A percentile compares a stretch with the other conserved stretches of the same genome.
These are phyloP conservation scores for Heimioporus sp. DNA, from an alignment of 768 basidiomycete species.

Conservation along the genomic window DNA sequence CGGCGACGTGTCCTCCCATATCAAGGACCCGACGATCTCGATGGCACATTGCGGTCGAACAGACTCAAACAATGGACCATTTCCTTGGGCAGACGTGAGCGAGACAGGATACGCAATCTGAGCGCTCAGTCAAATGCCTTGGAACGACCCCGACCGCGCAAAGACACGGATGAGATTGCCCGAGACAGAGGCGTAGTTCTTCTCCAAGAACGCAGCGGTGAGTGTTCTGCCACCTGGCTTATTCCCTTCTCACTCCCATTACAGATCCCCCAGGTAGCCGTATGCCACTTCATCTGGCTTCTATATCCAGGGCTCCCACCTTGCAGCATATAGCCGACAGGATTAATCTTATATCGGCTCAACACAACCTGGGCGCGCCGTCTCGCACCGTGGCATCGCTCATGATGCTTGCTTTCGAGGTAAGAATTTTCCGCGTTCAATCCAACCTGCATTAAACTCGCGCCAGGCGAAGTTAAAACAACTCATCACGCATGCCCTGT, in stretches of 20 bases:
- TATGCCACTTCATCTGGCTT: slow-evolving; percentile 68
- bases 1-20: slow-evolving; percentile 67
- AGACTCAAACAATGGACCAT: slow-evolving; percentile 76
- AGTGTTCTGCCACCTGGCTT: neutral
- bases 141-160: slow-evolving; percentile 45
- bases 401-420: slow-evolving; percentile 78
- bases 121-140: slow-evolving; percentile 43
- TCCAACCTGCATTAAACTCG: neutral
- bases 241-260: neutral
- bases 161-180: slow-evolving; percentile 63
- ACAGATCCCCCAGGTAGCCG: slow-evolving; percentile 71
- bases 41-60: slow-evolving; percentile 54
- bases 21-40: slow-evolving; percentile 63
- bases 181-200: slow-evolving; percentile 67
- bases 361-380: slow-evolving; percentile 65
- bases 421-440: slow-evolving; percentile 26
- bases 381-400: slow-evolving; percentile 62
- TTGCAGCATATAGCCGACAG: slow-evolving; percentile 76
- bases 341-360: slow-evolving; percentile 78
- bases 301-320: slow-evolving; percentile 69
- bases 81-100: slow-evolving; percentile 68
- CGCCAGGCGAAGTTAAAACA: slow-evolving; percentile 78
- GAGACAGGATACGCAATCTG: slow-evolving; percentile 62
- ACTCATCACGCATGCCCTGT: slow-evolving; percentile 76
- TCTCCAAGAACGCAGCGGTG: slow-evolving; percentile 65